Base-by-base conservation (phyloP, 441 rosid species). In the Populus hybrid region DNA sequence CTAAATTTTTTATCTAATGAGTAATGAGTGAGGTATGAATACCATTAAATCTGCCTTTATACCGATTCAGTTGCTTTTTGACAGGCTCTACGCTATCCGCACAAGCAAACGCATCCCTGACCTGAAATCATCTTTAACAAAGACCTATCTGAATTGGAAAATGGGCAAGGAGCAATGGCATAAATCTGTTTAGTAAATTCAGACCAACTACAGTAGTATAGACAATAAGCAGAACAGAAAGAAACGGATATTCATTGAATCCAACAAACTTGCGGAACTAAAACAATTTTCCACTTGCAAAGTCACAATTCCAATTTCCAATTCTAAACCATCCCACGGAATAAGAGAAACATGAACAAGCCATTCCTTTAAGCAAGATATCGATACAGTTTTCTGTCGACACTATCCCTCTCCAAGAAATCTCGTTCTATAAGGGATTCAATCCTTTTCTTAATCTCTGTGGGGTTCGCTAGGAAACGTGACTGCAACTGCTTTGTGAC, bases 371-470 rank as follows among this genome's bases (percentile, higher is more conserved):
- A 95, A 69, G 99, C 98, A 79, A 95, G 93, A 74, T 95, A 95
- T 23, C 95, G 94, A 71, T 95, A 95, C 83, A 94, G 73, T 87
- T 92, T 95, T 84, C 97, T 88, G 84, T 94, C 99, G 2, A 81
- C 79, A 74, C 64, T 85, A 85, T 95, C 99, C 88, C 99, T 89
- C 89, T 91, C 98, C 93, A 95, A 84, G 93, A 92, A 95, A 81
- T 95, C 99, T 26, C 97, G 89, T 78, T 94, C 97, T 5, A 95
- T 95, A 35, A 95, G 97, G 71, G 97, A 91, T 87, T 95, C 98
- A 9, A 95, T 92, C 53, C 97, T 90, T 84, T 94, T 95, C 89
- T 92, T 95, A 76, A 95, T 95, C 92, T 91, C 99, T 0, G 93
- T 90, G 6, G 98, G 98, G 75, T 92, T 95, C 10, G 99, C 96